These are phyloP conservation scores for Silene noctiflora DNA, from an alignment of 179 eudicot species.

Conservation along the genomic window DNA sequence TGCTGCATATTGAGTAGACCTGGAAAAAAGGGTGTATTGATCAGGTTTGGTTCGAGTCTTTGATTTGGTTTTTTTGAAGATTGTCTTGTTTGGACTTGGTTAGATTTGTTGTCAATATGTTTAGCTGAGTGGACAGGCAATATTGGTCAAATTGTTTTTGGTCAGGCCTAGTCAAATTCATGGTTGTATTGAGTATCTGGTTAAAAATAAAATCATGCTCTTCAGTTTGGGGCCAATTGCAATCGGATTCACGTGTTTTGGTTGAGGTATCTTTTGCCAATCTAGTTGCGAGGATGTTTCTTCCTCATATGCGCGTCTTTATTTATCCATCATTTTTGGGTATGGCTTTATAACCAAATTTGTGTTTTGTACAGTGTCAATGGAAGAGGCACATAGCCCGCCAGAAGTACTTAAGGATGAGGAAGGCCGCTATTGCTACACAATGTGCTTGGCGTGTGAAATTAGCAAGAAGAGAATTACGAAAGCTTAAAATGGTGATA, in stretches of 20 bases:
- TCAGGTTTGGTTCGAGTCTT: not conserved
- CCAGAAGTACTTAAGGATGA: conserved; percentile 36
- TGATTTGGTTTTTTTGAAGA: not conserved
- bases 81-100: not conserved
- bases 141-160: not conserved
- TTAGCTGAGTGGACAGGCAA: not conserved
- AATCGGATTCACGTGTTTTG: not conserved
- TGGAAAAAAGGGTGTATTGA: not conserved
- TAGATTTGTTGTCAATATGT: not conserved
- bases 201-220: not conserved
- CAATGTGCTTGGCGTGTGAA: conserved; percentile 71
- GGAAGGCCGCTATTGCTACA: conserved; percentile 56
- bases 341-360: conserved; percentile 10
- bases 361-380: conserved; percentile 47
- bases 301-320: not conserved
- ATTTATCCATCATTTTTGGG: not conserved
- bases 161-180: not conserved
- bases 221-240: too few relatives aligned
- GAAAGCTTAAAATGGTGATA: conserved; percentile 64
- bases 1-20: not conserved
- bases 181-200: not conserved
- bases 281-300: not conserved
- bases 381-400: conserved; percentile 48
- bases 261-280: not conserved
- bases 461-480: conserved; percentile 62